Evolutionary conservation across 495 filamentous ascomycete species (phyloP).

Genomic region (Talaromyces thailandensis): DNA sequence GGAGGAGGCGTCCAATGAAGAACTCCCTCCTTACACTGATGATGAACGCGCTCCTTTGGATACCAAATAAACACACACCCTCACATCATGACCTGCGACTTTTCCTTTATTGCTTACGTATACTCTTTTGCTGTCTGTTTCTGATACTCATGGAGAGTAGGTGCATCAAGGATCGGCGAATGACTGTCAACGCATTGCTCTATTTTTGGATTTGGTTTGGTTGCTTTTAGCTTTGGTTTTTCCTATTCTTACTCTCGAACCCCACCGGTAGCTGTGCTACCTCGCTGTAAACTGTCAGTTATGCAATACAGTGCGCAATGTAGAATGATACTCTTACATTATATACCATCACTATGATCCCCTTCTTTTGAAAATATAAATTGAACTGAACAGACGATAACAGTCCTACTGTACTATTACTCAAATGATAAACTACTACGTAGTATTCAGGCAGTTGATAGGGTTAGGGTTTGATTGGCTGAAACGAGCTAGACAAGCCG

Average conservation of each 20-base stretch:
- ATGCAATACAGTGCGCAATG: not conserved
- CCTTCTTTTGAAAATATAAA: not conserved
- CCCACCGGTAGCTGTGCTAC: not conserved
- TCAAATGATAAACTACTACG: not conserved
- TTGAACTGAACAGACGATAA: not conserved
- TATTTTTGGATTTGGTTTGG: not conserved
- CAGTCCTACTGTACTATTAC: not conserved
- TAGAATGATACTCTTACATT: not conserved
- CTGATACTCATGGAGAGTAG: slow-evolving; percentile 5
- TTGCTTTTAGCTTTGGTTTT: not conserved
- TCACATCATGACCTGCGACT: not conserved
- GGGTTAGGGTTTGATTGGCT: not conserved
- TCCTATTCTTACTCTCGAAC: not conserved
- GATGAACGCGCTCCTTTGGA: slow-evolving; percentile 15
- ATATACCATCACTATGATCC: not conserved
- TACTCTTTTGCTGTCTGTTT: slow-evolving; percentile 9
- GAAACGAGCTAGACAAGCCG: not conserved
- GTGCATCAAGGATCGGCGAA: slow-evolving; percentile 4
- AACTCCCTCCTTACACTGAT: slow-evolving; percentile 26
- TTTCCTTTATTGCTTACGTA: slow-evolving; percentile 8
- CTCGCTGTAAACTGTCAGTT: not conserved
- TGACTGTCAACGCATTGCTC: slow-evolving; percentile 1
- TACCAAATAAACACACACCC: slow-evolving; percentile 18
- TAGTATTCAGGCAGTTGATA: not conserved
- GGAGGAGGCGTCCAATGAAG: slow-evolving; percentile 18